These are phyloP conservation scores for Rhinocladiella mackenziei DNA, from an alignment of 2,329 filamentous ascomycete species.

Conservation along the genomic window DNA sequence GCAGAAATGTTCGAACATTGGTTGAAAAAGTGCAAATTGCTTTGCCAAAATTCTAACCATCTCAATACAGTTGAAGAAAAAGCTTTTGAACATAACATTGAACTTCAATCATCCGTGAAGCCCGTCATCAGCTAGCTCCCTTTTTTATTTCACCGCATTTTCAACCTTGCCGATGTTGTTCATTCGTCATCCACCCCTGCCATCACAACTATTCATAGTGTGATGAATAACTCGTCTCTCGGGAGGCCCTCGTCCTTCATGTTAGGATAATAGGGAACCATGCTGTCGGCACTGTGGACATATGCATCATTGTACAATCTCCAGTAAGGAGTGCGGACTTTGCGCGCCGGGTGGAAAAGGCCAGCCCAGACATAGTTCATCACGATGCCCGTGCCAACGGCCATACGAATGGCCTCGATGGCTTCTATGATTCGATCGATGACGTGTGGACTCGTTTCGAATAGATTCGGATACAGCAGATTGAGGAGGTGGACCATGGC, in stretches of 20 bases:
- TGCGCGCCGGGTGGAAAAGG: conserved; percentile 91
- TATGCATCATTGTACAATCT: conserved; percentile 95
- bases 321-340: conserved; percentile 94
- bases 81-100: too few species aligned
- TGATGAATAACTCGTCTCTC: conserved; percentile 75
- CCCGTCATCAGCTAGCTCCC: too few species aligned
- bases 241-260: conserved; percentile 75
- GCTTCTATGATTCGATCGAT: conserved; percentile 98
- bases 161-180: too few species aligned
- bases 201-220: conserved; percentile 56
- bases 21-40: too few species aligned
- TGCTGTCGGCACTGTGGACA: conserved; percentile 84
- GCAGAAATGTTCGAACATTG: too few species aligned
- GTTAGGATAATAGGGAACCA: conserved; percentile 94
- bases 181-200: not conserved
- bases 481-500: conserved; percentile 98
- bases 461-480: conserved; percentile 91
- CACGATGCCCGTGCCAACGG: conserved; percentile 83
- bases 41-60: too few species aligned
- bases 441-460: conserved; percentile 96
- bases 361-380: conserved; percentile 99
- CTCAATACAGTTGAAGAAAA: too few species aligned
- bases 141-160: too few species aligned
- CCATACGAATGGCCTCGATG: conserved; percentile 91
- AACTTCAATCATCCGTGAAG: not conserved